phyloP scores from a whole-genome alignment of 2,329 filamentous ascomycete species.

The Monosporascus sp. region DNA sequence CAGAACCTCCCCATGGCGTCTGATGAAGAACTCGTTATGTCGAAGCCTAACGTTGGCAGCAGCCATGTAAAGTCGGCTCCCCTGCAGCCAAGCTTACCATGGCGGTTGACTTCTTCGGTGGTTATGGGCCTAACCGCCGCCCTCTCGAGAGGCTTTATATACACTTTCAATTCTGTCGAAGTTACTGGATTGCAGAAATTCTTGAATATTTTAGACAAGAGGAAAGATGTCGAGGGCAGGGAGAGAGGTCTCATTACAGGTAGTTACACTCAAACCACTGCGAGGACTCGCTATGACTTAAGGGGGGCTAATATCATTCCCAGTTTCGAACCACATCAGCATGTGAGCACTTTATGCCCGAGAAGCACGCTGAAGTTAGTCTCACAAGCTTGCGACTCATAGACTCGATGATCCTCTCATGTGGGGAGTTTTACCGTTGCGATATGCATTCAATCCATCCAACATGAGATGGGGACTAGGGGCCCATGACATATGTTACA shows the following conservation, averaged over 20 bases:
- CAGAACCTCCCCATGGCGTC: background rate
- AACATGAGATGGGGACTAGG: slow-evolving; percentile 87
- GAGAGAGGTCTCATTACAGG: slow-evolving; percentile 78
- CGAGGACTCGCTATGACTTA: background rate
- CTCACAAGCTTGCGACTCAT: slow-evolving; percentile 16
- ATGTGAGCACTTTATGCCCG: slow-evolving; percentile 57
- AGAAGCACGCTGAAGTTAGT: slow-evolving; percentile 16
- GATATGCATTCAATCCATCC: slow-evolving; percentile 63
- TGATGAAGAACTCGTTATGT: slow-evolving; percentile 10
- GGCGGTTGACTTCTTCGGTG: slow-evolving; percentile 67
- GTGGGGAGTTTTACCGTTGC: slow-evolving; percentile 81
- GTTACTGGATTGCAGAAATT: slow-evolving; percentile 73
- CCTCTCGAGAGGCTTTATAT: slow-evolving; percentile 70
- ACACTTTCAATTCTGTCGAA: slow-evolving; percentile 68
- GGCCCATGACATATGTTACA: slow-evolving; percentile 93
- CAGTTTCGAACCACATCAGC: slow-evolving; percentile 83
- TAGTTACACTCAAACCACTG: slow-evolving; percentile 31
- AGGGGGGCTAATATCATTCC: slow-evolving; percentile 8
- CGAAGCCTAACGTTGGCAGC: slow-evolving; percentile 9
- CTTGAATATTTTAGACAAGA: slow-evolving; percentile 66
- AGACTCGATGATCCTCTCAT: slow-evolving; percentile 92
- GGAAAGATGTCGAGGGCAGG: slow-evolving; percentile 60
- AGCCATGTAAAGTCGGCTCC: slow-evolving; percentile 2
- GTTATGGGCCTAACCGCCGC: slow-evolving; percentile 70
- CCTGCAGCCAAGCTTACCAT: slow-evolving; percentile 54